Conservation (phyloP, 345 rosid species). For the Cardamine chenopodiifolia region DNA sequence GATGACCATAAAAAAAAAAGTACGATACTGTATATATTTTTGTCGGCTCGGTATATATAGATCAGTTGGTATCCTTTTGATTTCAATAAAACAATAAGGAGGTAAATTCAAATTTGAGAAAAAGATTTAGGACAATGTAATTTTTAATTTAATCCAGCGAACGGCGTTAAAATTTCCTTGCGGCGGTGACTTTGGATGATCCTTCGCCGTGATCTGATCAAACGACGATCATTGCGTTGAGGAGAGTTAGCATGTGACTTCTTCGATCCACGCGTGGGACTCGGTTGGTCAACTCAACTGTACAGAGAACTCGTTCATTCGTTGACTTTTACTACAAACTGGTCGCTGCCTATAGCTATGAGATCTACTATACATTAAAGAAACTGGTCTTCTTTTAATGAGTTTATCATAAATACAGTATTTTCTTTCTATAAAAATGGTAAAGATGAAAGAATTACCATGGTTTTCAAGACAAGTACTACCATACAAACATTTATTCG, state of each 20-base stretch:
- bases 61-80: background rate
- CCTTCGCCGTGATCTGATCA: constrained; percentile 27
- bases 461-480: constrained; percentile 27
- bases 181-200: constrained; percentile 11
- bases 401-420: background rate
- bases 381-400: background rate
- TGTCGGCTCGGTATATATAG: background rate
- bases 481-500: constrained; percentile 39
- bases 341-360: background rate
- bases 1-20: background rate
- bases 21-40: background rate
- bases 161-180: background rate
- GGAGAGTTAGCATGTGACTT: constrained; percentile 33
- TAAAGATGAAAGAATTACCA: constrained; percentile 2
- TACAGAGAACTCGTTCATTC: background rate
- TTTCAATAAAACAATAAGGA: background rate
- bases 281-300: constrained; percentile 24
- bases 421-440: background rate
- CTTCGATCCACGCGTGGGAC: background rate
- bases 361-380: background rate
- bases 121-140: background rate
- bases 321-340: constrained; percentile 28
- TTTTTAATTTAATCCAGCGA: background rate
- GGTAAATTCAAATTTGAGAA: background rate
- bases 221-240: constrained; percentile 25